Base-by-base conservation (phyloP, 129 eudicot genomes). In the Calendula officinalis region DNA sequence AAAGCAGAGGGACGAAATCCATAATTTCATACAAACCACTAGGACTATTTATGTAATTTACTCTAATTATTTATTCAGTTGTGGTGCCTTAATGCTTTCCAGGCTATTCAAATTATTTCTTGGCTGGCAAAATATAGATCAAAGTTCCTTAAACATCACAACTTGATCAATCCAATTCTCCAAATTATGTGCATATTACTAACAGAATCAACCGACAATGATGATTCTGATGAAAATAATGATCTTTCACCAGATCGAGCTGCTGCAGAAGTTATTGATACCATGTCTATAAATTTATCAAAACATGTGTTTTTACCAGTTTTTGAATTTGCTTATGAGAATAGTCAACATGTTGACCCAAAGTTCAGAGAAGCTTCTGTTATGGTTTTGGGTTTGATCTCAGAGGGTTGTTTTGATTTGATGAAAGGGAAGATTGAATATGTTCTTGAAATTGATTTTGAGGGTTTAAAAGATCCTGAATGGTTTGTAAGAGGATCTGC, bases 171-270 rank as follows among this genome's bases (percentile, higher is more conserved):
- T 66, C 98, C 98, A 7, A 83, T 91, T 68, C 86, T 91, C 79
- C 89, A 85, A 76, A 79, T 81, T 60, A 91, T 85, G 84, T 91
- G 88, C 71, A 79, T 83, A 8, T 74, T 91, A 77, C 98, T 91
- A 66, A 85, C 96, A 50, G 98, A 91, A 62, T 75, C 88, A 6
- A 78, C 80, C 36, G 36, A 83, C 53, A 65, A 63, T 38, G 88
- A 88, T 62, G 83, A 78, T 59, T 86, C 82, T 52, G 89, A 91
- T 62, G 83, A 78, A 62, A 86, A 84, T 52, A 89, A 91, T 76
- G 98, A 91, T 79, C 86, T 87, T 27, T 87, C 98, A 70, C 83
- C 96, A 33, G 98, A 91, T 70, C 86, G 96, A 66, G 88, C 94
- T 64, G 94, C 91, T 64, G 95, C 96, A 3, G 98, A 91, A 81